Conservation (phyloP, 495 filamentous ascomycete genomes). For the Neurospora pannonica region DNA sequence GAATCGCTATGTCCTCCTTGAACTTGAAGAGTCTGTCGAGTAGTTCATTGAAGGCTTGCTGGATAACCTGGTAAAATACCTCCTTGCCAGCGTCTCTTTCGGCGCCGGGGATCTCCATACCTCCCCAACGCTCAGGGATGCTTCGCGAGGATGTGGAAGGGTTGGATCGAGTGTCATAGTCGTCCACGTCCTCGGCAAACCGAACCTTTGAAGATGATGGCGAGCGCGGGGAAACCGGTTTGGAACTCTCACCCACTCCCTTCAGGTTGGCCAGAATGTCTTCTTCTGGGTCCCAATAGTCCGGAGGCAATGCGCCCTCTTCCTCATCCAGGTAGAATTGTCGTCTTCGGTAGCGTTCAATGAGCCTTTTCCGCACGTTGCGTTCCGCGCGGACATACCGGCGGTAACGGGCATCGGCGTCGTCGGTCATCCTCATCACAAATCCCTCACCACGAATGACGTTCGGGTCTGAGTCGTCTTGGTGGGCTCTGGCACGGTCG, state of each 20-base stretch:
- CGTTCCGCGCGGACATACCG: conserved; percentile 1
- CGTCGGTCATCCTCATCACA: not conserved
- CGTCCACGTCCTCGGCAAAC: conserved; percentile 66
- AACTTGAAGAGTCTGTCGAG: conserved; percentile 75
- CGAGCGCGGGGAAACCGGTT: conserved; percentile 51
- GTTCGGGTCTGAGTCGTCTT: not conserved
- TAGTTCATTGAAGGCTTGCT: conserved; percentile 86
- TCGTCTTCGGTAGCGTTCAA: conserved; percentile 63
- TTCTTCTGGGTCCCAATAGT: conserved; percentile 56
- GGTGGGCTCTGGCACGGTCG: not conserved
- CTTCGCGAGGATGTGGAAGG: conserved; percentile 71
- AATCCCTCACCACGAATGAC: not conserved
- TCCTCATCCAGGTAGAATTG: conserved; percentile 77
- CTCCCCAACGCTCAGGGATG: conserved; percentile 76
- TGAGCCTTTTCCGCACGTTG: conserved; percentile 42
- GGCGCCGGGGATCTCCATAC: conserved; percentile 69
- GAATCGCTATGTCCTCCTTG: conserved; percentile 68
- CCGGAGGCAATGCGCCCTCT: conserved; percentile 55
- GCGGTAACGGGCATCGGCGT: not conserved
- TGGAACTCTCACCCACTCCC: conserved; percentile 30
- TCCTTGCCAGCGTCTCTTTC: conserved; percentile 80
- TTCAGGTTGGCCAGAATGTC: conserved; percentile 39
- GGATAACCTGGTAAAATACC: conserved; percentile 79
- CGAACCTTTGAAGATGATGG: conserved; percentile 78
- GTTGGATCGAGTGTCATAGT: conserved; percentile 67